Evolutionary conservation across 2,329 filamentous ascomycete species (phyloP), one percentile per base, ranked within the genome.

Genomic region (Pestalotiopsis fici): DNA sequence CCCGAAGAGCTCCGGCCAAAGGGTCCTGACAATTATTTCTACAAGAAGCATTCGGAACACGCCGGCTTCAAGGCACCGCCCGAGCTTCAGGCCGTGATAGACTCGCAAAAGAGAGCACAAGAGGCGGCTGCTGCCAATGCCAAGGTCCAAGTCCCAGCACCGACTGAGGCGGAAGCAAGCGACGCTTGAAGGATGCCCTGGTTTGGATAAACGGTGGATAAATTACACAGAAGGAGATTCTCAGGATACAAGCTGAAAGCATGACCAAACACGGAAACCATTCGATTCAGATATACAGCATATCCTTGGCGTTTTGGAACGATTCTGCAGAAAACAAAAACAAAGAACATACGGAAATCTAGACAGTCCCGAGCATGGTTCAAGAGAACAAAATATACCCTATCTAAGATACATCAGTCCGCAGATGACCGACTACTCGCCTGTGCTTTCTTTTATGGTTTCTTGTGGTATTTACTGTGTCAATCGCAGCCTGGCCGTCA

Each of bases 1-100:
- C 91, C 91, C 5, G 82, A 86, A 1, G 92, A 96, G 76, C 82
- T 97, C 71, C 85, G 85, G 67, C 93, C 93, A 50, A 92, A 91
- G 82, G 76, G 87, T 59, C 57, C 57, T 12, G 88, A 90, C 68
- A 89, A 88, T 78, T 94, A 93, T 82, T 91, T 90, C 79, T 98
- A 97, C 83, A 96, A 96, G 84, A 93, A 91, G 79, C 95, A 98
- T 82, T 88, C 90, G 56, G 94, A 97, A 78, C 94, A 98, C 80
- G 90, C 91, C 66, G 93, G 93, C 15, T 97, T 94, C 83, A 90
- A 91, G 75, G 87, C 85, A 1, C 87, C 88, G 18, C 85, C 87
- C 3, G 87, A 86, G 80, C 81, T 88, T 66, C 84, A 87, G 77
- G 84, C 83, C 59, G 85, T 88, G 43, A 75, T 88, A 5, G 86